Evolutionary conservation across 2,329 filamentous ascomycete species (phyloP).

Genomic region (Chaetomium globosum): DNA sequence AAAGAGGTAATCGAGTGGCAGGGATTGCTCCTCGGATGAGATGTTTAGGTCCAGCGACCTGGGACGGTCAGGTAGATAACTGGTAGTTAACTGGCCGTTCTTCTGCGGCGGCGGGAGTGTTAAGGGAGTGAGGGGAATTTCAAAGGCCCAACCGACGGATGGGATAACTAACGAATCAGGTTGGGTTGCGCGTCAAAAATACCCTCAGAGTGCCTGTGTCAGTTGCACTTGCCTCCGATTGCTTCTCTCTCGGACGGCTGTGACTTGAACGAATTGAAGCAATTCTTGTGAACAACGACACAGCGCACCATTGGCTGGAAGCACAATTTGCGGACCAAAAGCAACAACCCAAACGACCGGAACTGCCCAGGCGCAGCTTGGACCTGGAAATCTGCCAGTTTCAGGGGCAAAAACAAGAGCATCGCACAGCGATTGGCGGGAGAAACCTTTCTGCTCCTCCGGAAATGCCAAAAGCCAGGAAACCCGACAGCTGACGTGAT

Average conservation of each 20-base stretch:
- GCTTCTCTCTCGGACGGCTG: slow-evolving; percentile 1
- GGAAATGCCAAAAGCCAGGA: neutral
- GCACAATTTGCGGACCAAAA: slow-evolving; percentile 12
- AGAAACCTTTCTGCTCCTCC: neutral
- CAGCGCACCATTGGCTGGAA: slow-evolving; percentile 9
- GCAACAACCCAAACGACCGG: slow-evolving; percentile 17
- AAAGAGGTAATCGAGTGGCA: neutral
- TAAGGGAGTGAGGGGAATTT: neutral
- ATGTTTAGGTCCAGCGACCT: neutral
- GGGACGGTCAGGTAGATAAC: no score
- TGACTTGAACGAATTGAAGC: neutral
- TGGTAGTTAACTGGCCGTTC: neutral
- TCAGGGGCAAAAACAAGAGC: slow-evolving; percentile 15
- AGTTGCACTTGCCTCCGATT: slow-evolving; percentile 3
- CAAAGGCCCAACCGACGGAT: neutral
- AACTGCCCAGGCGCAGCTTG: neutral
- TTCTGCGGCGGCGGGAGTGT: neutral
- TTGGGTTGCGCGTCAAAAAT: neutral
- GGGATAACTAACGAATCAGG: no score
- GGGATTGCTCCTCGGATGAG: neutral
- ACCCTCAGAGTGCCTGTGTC: neutral
- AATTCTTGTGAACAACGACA: neutral
- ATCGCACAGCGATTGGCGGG: slow-evolving; percentile 8
- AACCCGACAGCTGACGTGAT: neutral
- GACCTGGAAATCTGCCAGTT: slow-evolving; percentile 14